Evolutionary conservation across 148 eudicot species (phyloP), one percentile per base, ranked within the genome.

Genomic region (Cornus kousa): DNA sequence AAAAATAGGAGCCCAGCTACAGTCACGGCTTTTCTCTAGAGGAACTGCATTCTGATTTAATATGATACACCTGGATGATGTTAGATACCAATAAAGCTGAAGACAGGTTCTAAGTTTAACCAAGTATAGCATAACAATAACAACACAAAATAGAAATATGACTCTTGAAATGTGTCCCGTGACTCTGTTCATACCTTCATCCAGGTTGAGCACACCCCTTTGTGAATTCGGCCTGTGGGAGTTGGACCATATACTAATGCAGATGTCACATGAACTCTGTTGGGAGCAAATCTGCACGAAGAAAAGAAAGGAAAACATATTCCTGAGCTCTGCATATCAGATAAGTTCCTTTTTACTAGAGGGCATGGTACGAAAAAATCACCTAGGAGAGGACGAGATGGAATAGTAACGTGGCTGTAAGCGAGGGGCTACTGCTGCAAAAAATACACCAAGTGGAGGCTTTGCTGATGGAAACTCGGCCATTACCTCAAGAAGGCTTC

Each of bases 191-290:
- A 50, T 80, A 94, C 98, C 98, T 92, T 92, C 98, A 94, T 94
- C 98, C 98, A 94, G 20, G 94, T 94, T 62, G 98, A 94, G 85
- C 94, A 94, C 62, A 94, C 87, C 24, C 98, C 98, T 88, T 85
- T 91, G 75, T 93, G 95, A 76, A 91, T 88, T 80, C 97, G 85
- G 40, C 97, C 95, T 0, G 95, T 91, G 71, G 97, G 95, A 76
- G 85, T 93, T 75, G 91, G 86, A 72, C 91, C 95, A 79, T 89
- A 86, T 70, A 93, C 97, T 80, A 93, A 67, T 33, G 97, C 92
- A 87, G 89, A 88, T 4, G 95, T 93, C 69, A 93, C 97, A 84
- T 93, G 95, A 80, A 93, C 89, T 81, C 85, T 86, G 85, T 67
- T 73, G 59, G 93, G 91, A 66, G 83, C 87, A 75, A 82, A 82